Percentiles rank a stretch among this genome's conserved stretches.
phyloP scores from a whole-genome alignment of 2,329 filamentous ascomycete species.

The Hypoxylon sp. region DNA sequence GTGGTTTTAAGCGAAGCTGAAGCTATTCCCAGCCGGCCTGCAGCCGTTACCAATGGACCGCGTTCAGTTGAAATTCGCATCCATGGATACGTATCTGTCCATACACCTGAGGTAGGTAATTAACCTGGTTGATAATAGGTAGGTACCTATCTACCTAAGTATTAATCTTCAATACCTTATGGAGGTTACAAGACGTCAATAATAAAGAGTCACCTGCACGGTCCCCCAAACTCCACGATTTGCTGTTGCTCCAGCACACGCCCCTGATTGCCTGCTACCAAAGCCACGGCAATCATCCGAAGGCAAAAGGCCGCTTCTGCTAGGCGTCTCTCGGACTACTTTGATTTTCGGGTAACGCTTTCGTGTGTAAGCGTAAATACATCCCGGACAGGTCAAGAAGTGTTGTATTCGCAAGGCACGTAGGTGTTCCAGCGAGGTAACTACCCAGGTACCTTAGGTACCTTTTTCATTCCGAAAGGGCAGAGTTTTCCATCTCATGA shows the following conservation, averaged over 20 bases:
- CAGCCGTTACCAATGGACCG: too few relatives aligned
- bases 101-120: too few relatives aligned
- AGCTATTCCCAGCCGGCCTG: too few relatives aligned
- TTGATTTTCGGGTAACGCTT: neutral
- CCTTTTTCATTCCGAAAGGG: neutral
- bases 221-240: too few relatives aligned
- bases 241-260: neutral
- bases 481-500: neutral
- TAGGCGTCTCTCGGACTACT: neutral
- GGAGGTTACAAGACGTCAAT: too few relatives aligned
- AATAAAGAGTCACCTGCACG: too few relatives aligned
- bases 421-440: neutral
- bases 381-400: neutral
- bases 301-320: neutral
- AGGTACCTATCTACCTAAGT: too few relatives aligned
- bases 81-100: too few relatives aligned
- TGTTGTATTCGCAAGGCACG: neutral
- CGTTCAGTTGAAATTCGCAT: too few relatives aligned
- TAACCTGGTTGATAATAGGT: too few relatives aligned
- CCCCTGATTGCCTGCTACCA: neutral
- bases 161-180: too few relatives aligned
- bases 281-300: neutral
- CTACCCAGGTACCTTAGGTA: neutral
- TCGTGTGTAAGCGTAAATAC: neutral
- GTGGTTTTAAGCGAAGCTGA: too few relatives aligned